Base-by-base conservation (phyloP, 2,329 filamentous ascomycete species). In the Fusarium sulawesiense region DNA sequence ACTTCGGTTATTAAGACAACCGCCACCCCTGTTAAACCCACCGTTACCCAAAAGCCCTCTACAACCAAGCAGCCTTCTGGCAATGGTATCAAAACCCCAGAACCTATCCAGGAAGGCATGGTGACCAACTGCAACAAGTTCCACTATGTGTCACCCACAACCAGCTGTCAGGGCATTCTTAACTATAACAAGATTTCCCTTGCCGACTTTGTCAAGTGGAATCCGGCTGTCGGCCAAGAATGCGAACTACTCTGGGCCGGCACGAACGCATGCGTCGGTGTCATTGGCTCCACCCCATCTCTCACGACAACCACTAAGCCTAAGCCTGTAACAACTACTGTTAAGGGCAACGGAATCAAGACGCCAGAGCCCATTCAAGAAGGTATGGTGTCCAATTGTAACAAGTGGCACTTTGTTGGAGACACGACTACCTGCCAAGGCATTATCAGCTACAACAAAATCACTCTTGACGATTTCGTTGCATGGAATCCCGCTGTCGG, bases 91-190 rank as follows among this genome's bases (percentile, higher is more conserved):
- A 13, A 25, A 13, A 56, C 57, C 2, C 57, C 42, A 0, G 5
- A 12, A 1, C 37, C 61, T 18, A 51, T 63, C 2, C 59, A 64
- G 16, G 14, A 55, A 5, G 61, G 61, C 12, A 64, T 64, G 46
- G 27, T 44, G 1, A n/a, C 16, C 0, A 63, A 40, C 40, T 64
- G 59, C 21, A 63, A 64, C 13, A 63, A 63, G 4, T 64, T 64
- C 13, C 51, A 64, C 13, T 18, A n/a, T 4, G 6, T 64, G 2
- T 4, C 1, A 0, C 3, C 25, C 4, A 57, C 30, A 0, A 57
- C 58, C 12, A 57, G 37, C 7, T 64, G 50, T 4, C 32, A 42
- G n/a, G 32, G n/a, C 4, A 46, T 64, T 21, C 37, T 56, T 1
- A 25, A 56, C 16, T 23, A 50, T 2, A 21, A 64, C 4, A 62